These are phyloP conservation scores for Aspergillus steynii DNA, from an alignment of 495 filamentous ascomycete species.

Conservation along the genomic window DNA sequence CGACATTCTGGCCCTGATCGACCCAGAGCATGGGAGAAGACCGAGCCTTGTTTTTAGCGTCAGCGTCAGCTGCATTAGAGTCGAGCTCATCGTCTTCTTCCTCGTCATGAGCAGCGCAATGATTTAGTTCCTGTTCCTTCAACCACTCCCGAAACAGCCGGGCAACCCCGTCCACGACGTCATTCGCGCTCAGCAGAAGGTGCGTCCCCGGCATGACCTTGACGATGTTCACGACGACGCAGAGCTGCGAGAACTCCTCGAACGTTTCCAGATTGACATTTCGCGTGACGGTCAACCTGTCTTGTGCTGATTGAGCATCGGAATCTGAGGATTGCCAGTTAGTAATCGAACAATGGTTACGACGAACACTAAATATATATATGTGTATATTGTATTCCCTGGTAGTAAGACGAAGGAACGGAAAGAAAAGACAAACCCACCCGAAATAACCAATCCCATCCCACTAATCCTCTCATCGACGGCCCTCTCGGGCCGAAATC, in stretches of 20 bases:
- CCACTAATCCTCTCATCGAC: conserved; percentile 44
- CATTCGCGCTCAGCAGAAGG: conserved; percentile 58
- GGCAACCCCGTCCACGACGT: conserved; percentile 62
- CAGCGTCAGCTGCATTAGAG: conserved; percentile 12
- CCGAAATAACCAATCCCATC: conserved; percentile 14
- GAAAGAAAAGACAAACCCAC: background rate
- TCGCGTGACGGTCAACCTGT: conserved; percentile 35
- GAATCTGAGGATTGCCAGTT: conserved; percentile 15
- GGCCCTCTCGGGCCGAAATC: conserved; percentile 59
- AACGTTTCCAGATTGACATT: conserved; percentile 64
- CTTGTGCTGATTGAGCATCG: conserved; percentile 28
- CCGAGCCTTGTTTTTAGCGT: conserved; percentile 1
- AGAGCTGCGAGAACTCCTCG: conserved; percentile 73
- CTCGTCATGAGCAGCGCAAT: background rate
- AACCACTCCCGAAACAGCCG: conserved; percentile 73
- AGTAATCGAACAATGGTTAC: no score
- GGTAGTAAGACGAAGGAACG: background rate
- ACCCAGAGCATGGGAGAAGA: conserved; percentile 55
- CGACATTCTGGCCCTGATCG: conserved; percentile 53
- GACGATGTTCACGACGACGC: conserved; percentile 66
- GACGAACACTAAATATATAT: background rate
- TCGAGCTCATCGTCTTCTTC: background rate
- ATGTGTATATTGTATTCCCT: background rate
- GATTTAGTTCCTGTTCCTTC: conserved; percentile 34
- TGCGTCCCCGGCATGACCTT: conserved; percentile 58